Evolutionary conservation across 169 alveolate genomes (phyloP).

Genomic region (Blepharisma undulans): DNA sequence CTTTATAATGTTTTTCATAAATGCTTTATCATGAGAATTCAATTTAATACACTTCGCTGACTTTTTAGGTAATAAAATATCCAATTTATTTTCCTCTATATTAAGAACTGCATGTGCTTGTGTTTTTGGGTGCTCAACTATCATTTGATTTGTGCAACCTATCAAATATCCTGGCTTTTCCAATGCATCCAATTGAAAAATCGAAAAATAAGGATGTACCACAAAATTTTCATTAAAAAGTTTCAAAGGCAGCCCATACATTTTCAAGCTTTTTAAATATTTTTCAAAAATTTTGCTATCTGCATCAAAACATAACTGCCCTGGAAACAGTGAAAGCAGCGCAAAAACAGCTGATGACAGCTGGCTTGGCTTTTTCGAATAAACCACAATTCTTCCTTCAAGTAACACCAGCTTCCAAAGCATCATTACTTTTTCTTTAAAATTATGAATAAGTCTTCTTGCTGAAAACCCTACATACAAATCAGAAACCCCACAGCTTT

Average conservation of each 20-base stretch:
- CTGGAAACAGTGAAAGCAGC: conserved; percentile 9
- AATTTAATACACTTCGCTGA: background rate
- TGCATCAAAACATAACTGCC: conserved; percentile 10
- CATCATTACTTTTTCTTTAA: conserved; percentile 20
- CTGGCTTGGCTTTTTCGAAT: conserved; percentile 29
- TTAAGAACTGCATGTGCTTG: conserved; percentile 2
- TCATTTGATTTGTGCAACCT: conserved; percentile 38
- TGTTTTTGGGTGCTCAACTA: conserved; percentile 14
- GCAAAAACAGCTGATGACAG: background rate
- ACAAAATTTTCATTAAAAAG: background rate
- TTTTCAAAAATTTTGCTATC: background rate
- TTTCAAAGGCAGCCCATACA: conserved; percentile 27
- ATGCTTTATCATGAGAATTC: background rate
- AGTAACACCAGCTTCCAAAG: conserved; percentile 12
- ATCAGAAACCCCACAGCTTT: background rate
- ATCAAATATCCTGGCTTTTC: conserved; percentile 3
- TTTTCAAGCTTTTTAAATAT: background rate
- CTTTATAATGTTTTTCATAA: background rate
- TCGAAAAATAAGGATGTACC: background rate
- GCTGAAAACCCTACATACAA: background rate
- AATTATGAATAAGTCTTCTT: background rate
- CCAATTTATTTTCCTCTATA: background rate
- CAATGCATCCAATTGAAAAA: conserved; percentile 12
- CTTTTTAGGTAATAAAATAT: background rate
- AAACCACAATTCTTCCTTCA: conserved; percentile 13